These are phyloP conservation scores for Lyophyllum atratum DNA, from an alignment of 768 basidiomycete genomes.

Conservation along the genomic window DNA sequence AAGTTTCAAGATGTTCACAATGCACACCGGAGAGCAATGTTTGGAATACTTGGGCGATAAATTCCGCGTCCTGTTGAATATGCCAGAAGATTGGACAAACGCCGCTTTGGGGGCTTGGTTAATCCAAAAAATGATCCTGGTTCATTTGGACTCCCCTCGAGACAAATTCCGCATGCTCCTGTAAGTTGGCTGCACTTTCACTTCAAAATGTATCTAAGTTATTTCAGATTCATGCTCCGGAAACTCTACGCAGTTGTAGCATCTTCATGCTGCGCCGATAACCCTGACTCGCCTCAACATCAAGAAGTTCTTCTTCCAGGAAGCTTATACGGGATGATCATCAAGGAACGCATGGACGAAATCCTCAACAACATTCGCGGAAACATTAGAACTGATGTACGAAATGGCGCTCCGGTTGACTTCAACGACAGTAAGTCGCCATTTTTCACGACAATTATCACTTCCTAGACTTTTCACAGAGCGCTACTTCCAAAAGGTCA, in stretches of 20 bases:
- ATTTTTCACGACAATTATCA: neutral
- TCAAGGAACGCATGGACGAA: conserved; percentile 97
- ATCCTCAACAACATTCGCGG: conserved; percentile 71
- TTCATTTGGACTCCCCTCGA: conserved; percentile 82
- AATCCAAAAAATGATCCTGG: conserved; percentile 82
- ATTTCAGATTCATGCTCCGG: conserved; percentile 88
- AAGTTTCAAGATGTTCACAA: conserved; percentile 91
- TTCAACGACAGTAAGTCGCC: conserved; percentile 78
- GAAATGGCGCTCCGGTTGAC: conserved; percentile 79
- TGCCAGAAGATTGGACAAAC: conserved; percentile 94
- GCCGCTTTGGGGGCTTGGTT: conserved; percentile 79
- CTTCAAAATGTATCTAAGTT: conserved; percentile 1
- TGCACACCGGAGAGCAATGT: conserved; percentile 89
- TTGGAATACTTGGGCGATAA: conserved; percentile 95
- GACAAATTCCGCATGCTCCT: conserved; percentile 96
- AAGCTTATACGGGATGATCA: conserved; percentile 91
- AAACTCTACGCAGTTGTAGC: conserved; percentile 93
- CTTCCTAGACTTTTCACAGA: conserved; percentile 41
- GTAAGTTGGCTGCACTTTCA: conserved; percentile 48
- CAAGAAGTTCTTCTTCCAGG: conserved; percentile 97
- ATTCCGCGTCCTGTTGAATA: conserved; percentile 87
- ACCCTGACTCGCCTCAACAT: conserved; percentile 98
- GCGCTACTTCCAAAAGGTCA: conserved; percentile 76
- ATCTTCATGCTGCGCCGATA: conserved; percentile 87
- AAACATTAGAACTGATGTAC: conserved; percentile 72